Evolutionary conservation across 129 eudicot species (phyloP).

Genomic region (Artemisia annua): DNA sequence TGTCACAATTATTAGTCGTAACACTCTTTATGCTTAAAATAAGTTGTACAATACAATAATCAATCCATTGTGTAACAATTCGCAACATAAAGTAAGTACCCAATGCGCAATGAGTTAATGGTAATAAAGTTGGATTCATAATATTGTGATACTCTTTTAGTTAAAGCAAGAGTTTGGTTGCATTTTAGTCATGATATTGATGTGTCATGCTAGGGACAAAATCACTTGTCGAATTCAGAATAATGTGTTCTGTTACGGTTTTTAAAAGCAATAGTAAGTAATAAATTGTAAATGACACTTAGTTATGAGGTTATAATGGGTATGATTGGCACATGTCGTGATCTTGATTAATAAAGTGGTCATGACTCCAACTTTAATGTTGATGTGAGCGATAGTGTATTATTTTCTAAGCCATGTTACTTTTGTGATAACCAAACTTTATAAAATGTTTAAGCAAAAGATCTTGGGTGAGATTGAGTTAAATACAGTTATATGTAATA

Average conservation of each 20-base stretch:
- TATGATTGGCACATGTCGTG: too few relatives aligned
- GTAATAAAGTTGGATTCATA: conserved; percentile 14
- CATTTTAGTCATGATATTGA: conserved; percentile 21
- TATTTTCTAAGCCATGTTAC: too few relatives aligned
- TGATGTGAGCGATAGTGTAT: too few relatives aligned
- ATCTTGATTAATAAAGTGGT: not conserved
- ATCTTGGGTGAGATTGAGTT: too few relatives aligned
- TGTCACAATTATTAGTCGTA: conserved; percentile 25
- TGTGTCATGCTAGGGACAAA: conserved; percentile 10
- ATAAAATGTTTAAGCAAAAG: too few relatives aligned
- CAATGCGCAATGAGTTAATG: conserved; percentile 1
- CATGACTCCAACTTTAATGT: too few relatives aligned
- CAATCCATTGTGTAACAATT: conserved; percentile 17
- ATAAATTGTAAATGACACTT: not conserved
- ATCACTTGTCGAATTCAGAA: conserved; percentile 14
- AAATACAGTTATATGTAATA: too few relatives aligned
- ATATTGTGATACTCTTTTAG: conserved; percentile 9
- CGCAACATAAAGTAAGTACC: conserved; percentile 1
- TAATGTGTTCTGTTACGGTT: not conserved
- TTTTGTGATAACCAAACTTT: too few relatives aligned
- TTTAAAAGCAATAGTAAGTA: not conserved
- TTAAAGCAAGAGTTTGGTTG: conserved; percentile 10
- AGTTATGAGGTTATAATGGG: not conserved
- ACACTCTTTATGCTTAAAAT: not conserved
- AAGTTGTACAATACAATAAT: conserved; percentile 18